Evolutionary conservation across 78 protist species (phyloP), one percentile per base, ranked within the genome.

Genomic region (Mastigamoeba balamuthi): DNA sequence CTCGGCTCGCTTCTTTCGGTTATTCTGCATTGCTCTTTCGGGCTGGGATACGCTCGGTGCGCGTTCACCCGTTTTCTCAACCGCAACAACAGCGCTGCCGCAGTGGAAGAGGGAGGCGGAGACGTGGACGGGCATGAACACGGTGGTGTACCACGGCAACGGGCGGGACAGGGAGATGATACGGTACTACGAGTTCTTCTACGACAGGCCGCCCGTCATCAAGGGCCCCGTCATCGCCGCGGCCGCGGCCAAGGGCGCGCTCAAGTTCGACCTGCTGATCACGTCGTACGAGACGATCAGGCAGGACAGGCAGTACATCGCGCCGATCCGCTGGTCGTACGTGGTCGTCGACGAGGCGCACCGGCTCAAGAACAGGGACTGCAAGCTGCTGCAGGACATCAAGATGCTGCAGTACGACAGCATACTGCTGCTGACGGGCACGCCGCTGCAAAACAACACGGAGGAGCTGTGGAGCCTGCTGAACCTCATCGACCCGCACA

Each of bases 311-410:
- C 44, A 63, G 3, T 65, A 29, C 10, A 64, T 83, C 10, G 53
- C 84, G 65, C 41, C 52, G 41, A n/a, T 53, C 8, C 58, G n/a
- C 8, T 83, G 88, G 88, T 40, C 66, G n/a, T 83, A 83, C 66
- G 70, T 95, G 72, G 77, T 95, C 29, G 65, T 95, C 28, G 98
- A 95, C 72, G 98, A 95, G 70, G 98, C 93, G 28, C 98, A 95
- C 66, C 63, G 91, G 41, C 75, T 83, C 65, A 83, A 83, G 74
- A 83, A 83, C 76, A 83, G 72, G 42, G 36, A 53, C 6, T n/a
- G 66, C 82, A 83, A 83, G 77, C 74, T 83, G 25, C 67, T 91
- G n/a, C 40, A 17, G 28, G 78, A 40, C 27, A 53, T 95, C 35
- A 40, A 81, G 17, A 2, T 38, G 3, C 75, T 93, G 41, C 17